phyloP scores from a whole-genome alignment of 352 stramenopile species.

The Globisporangium echinulatum region DNA sequence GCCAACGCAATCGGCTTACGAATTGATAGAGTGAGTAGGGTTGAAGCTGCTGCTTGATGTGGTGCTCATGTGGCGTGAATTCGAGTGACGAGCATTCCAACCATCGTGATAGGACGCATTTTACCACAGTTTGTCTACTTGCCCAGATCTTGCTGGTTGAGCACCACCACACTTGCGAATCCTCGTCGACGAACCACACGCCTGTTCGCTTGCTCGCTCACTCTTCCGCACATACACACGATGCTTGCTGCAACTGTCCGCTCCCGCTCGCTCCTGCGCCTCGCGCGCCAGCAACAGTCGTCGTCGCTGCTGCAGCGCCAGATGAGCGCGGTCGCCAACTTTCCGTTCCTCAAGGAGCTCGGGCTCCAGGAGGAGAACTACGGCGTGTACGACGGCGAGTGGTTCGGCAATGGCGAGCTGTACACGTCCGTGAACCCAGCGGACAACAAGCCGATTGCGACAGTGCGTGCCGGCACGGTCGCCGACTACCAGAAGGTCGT shows the following conservation, averaged over 20 bases:
- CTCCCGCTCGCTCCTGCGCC: conserved; percentile 10
- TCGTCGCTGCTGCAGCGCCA: conserved; percentile 13
- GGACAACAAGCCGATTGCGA: conserved; percentile 80
- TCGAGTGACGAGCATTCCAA: too few relatives aligned
- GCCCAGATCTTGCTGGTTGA: too few relatives aligned
- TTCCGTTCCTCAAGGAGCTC: conserved; percentile 76
- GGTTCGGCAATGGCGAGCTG: conserved; percentile 77
- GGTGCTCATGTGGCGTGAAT: too few relatives aligned
- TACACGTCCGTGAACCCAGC: conserved; percentile 83
- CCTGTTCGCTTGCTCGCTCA: neutral
- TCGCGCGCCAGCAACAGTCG: conserved; percentile 6
- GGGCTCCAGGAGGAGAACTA: conserved; percentile 79
- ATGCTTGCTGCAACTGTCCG: neutral
- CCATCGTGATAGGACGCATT: too few relatives aligned
- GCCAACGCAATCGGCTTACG: too few relatives aligned
- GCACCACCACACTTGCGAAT: too few relatives aligned
- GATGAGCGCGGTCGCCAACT: conserved; percentile 43
- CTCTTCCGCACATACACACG: neutral
- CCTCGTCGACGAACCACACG: too few relatives aligned
- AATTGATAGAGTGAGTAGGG: too few relatives aligned
- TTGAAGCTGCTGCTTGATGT: too few relatives aligned
- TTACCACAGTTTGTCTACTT: too few relatives aligned
- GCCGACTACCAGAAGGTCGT: conserved; percentile 84
- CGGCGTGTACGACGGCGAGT: conserved; percentile 83
- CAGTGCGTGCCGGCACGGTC: conserved; percentile 69